A percentile compares a stretch with the other conserved stretches of the same genome.
phyloP scores from a whole-genome alignment of 805 yeast genomes.

The Wickerhamiella spandovensis region DNA sequence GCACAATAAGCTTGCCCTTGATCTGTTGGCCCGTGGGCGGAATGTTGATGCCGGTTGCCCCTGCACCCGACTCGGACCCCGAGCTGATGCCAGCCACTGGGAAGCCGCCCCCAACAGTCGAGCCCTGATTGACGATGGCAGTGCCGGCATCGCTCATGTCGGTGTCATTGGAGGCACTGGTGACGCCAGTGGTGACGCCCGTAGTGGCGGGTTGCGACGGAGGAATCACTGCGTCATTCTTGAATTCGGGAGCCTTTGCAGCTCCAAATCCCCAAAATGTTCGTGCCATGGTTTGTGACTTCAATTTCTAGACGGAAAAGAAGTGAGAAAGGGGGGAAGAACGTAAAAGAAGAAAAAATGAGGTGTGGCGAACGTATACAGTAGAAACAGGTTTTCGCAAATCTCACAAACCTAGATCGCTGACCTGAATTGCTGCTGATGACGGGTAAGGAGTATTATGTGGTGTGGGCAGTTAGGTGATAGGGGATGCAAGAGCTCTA shows the following conservation, averaged over 20 bases:
- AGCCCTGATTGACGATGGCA: background rate
- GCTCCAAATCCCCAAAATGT: slow-evolving; percentile 4
- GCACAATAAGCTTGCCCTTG: slow-evolving; percentile 64
- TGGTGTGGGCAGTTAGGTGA: background rate
- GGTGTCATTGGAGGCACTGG: background rate
- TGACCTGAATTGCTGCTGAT: background rate
- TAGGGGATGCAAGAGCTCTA: background rate
- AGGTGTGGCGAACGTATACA: background rate
- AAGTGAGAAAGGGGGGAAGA: background rate
- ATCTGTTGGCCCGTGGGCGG: slow-evolving; percentile 13
- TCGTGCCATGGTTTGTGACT: background rate
- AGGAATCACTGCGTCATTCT: slow-evolving; percentile 1
- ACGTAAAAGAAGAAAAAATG: too few species aligned
- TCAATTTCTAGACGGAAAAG: background rate
- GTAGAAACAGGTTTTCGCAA: background rate
- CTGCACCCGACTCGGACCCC: background rate
- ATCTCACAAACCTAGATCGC: background rate
- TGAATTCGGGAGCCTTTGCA: slow-evolving; percentile 1
- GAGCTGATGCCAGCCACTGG: background rate
- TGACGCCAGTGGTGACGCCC: background rate
- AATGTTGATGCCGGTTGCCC: slow-evolving; percentile 5
- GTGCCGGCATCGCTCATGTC: background rate
- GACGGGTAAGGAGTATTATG: background rate
- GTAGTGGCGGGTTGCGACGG: slow-evolving; percentile 2
- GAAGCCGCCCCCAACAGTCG: background rate